phyloP scores from a whole-genome alignment of 2,329 filamentous ascomycete genomes.

The Rugonectria rugulosa region DNA sequence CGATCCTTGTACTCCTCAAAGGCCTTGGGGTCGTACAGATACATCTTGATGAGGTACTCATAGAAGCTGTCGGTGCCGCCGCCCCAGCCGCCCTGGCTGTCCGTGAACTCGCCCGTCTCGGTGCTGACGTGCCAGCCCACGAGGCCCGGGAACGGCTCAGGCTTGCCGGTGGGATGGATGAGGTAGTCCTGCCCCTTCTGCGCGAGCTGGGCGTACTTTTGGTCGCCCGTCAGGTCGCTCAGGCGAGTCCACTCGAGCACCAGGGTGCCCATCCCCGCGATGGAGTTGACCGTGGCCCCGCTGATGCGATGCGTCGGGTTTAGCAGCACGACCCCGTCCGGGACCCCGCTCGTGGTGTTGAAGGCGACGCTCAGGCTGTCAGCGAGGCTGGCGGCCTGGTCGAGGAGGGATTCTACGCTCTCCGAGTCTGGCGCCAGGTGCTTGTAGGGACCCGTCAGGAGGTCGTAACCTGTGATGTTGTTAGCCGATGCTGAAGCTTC shows the following conservation, averaged over 20 bases:
- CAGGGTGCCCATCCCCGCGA: conserved; percentile 80
- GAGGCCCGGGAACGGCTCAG: conserved; percentile 79
- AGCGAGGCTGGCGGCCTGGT: conserved; percentile 73
- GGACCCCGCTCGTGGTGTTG: conserved; percentile 77
- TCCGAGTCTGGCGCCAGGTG: conserved; percentile 51
- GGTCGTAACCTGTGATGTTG: conserved; percentile 64
- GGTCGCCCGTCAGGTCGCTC: conserved; percentile 75
- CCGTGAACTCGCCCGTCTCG: conserved; percentile 69
- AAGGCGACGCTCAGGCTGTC: conserved; percentile 81
- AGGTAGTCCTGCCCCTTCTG: conserved; percentile 76
- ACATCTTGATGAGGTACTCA: conserved; percentile 94
- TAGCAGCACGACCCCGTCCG: conserved; percentile 73
- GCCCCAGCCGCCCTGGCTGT: conserved; percentile 76
- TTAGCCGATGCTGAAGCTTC: neutral
- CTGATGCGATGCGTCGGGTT: conserved; percentile 57
- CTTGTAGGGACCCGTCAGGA: conserved; percentile 72
- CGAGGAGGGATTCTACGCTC: conserved; percentile 66
- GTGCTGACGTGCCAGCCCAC: conserved; percentile 74
- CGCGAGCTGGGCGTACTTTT: conserved; percentile 70
- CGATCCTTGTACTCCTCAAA: conserved; percentile 74
- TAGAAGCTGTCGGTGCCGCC: conserved; percentile 84
- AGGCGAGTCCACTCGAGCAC: conserved; percentile 86
- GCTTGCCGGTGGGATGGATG: conserved; percentile 59
- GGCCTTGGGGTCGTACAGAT: conserved; percentile 73
- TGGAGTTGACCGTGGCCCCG: conserved; percentile 66